Conservation (phyloP, 768 basidiomycete genomes). For the Tricholoma hemisulphureum region DNA sequence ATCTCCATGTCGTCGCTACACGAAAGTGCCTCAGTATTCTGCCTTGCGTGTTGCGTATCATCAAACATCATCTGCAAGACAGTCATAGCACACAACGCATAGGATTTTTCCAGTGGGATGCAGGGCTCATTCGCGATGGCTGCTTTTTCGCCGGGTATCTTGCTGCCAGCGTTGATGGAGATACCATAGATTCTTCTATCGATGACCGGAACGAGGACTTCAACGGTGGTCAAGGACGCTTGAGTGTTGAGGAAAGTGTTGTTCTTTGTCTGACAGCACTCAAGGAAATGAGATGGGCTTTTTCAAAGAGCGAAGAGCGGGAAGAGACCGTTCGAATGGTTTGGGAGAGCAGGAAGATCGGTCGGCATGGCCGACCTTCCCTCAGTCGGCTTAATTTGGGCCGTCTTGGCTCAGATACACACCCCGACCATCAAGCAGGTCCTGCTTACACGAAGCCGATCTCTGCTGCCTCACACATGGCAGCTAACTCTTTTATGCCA, state of each 20-base stretch:
- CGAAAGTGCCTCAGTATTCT: constrained; percentile 51
- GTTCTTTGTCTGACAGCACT: constrained; percentile 70
- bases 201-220: constrained; percentile 36
- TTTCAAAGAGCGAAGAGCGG: constrained; percentile 71
- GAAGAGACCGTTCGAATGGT: constrained; percentile 58
- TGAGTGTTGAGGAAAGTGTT: constrained; percentile 45
- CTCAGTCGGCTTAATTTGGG: constrained; percentile 5
- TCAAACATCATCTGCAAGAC: constrained; percentile 46
- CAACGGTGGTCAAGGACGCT: constrained; percentile 22
- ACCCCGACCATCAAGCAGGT: constrained; percentile 8
- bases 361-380: constrained; percentile 18
- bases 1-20: constrained; percentile 47
- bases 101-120: constrained; percentile 80
- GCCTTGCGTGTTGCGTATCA: constrained; percentile 48
- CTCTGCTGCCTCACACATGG: constrained; percentile 13
- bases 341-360: constrained; percentile 46
- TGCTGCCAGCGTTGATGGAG: constrained; percentile 60
- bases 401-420: constrained; percentile 7
- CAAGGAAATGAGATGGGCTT: constrained; percentile 80
- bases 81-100: constrained; percentile 29
- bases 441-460: constrained; percentile 14
- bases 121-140: constrained; percentile 83
- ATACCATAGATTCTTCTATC: constrained; percentile 31
- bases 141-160: constrained; percentile 85
- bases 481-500: constrained; percentile 20